Evolutionary conservation across 2,329 filamentous ascomycete species (phyloP), one percentile per base, ranked within the genome.

Genomic region (Nigrospora osmanthi): DNA sequence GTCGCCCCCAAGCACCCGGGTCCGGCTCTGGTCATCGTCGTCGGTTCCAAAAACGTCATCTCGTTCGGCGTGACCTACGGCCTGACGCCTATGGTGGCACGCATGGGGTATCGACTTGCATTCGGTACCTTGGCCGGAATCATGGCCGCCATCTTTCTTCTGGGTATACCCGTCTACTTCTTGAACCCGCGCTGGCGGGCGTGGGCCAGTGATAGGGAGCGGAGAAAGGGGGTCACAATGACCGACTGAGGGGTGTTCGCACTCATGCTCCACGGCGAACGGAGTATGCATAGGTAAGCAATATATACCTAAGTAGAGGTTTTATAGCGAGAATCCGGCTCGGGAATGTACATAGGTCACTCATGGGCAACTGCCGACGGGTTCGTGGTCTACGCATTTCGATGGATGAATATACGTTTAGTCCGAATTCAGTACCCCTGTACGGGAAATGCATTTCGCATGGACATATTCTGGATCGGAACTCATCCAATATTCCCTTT

Each of bases 41-140:
- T 63, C 1, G 61, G 60, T 6, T 51, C 53, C 38, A 62, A 63
- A 52, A 64, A 64, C 44, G 56, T 63, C 14, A 51, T 64, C 23
- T 56, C 56, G 2, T 65, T 64, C 37, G 61, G 55, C 11, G 57
- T 58, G 14, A 51, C 55, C 1, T 62, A 58, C 15, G 61, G 57
- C 1, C 50, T 64, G 19, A 58, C 52, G 10, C 61, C 59, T 6
- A 62, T 63, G 62, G 52, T 64, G 1, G 38, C 48, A 15, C 46
- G 32, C 6, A 49, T 46, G 10, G 46, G 51, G 2, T 53, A 54
- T 13, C 23, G 46, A 10, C 47, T 47, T 39, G 44, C 53, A 1
- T 54, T 54, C n/a, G 47, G 49, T 1, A 45, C 52, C n/a, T 47
- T 55, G 1, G 46, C 51, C 3, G 54, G 46, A 1, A 49, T 53